Percentiles rank a stretch among this genome's conserved stretches.
These are phyloP conservation scores for Styphnolobium japonicum DNA, from an alignment of 306 rosid genomes.

Conservation along the genomic window DNA sequence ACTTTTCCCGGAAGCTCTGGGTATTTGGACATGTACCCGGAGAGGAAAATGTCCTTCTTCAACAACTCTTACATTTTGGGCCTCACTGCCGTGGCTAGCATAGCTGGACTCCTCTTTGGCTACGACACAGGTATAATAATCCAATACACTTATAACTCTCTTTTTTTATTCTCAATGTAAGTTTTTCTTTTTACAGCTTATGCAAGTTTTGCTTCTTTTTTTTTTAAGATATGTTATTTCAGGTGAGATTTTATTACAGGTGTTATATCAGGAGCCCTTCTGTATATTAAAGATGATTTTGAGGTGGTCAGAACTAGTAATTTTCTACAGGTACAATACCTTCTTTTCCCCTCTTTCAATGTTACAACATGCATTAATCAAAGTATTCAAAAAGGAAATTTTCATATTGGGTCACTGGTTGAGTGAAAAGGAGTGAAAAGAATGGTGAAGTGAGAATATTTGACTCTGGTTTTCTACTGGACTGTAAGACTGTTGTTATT, in stretches of 20 bases:
- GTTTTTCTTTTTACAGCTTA: not conserved
- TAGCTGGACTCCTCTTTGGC: conserved; percentile 48
- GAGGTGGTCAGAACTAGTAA: conserved; percentile 6
- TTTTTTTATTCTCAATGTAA: not conserved
- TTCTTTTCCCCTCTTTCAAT: not conserved
- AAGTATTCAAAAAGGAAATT: not conserved
- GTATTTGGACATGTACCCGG: conserved; percentile 38
- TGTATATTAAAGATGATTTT: conserved; percentile 48
- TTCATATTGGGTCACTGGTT: not conserved
- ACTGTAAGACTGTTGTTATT: not conserved
- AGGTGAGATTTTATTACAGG: conserved; percentile 21
- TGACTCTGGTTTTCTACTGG: not conserved
- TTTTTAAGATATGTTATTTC: not conserved
- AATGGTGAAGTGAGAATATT: not conserved
- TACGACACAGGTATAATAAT: conserved; percentile 41
- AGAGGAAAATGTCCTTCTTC: conserved; percentile 33
- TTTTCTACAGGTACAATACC: conserved; percentile 34
- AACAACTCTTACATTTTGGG: conserved; percentile 37
- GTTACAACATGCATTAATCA: not conserved
- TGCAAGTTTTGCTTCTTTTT: not conserved
- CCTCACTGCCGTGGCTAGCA: conserved; percentile 43
- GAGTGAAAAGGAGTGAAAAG: not conserved
- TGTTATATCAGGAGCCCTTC: conserved; percentile 51
- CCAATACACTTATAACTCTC: not conserved
- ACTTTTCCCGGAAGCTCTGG: conserved; percentile 51